Conservation (phyloP, 2,329 filamentous ascomycete genomes). For the Lasiodiplodia sp. region DNA sequence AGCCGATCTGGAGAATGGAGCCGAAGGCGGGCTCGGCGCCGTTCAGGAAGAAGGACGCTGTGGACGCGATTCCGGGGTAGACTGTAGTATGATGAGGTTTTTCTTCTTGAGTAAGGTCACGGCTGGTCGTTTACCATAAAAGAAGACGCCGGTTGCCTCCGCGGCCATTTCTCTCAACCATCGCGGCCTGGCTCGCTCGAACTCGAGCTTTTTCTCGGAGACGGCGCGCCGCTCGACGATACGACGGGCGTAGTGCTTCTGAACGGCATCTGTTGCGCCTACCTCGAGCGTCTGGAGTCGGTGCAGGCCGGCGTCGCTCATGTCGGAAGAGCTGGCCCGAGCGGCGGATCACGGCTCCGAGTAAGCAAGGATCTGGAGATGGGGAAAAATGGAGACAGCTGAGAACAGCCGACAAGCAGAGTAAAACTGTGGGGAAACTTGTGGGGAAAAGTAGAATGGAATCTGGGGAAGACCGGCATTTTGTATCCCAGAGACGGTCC, state of each 20-base stretch:
- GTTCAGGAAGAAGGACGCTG: slow-evolving; percentile 60
- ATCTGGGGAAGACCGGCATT: slow-evolving; percentile 17
- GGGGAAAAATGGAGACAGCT: slow-evolving; percentile 3
- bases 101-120: neutral
- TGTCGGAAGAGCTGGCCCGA: neutral
- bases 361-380: neutral
- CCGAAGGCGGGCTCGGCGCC: slow-evolving; percentile 54
- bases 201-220: slow-evolving; percentile 62
- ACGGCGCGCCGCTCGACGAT: slow-evolving; percentile 60
- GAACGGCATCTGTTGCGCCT: slow-evolving; percentile 61
- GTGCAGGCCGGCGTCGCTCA: slow-evolving; percentile 32
- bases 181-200: slow-evolving; percentile 61
- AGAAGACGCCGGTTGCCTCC: slow-evolving; percentile 65
- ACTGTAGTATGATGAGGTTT: slow-evolving; percentile 33
- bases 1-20: slow-evolving; percentile 64
- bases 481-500: neutral
- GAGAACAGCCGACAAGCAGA: neutral
- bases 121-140: slow-evolving; percentile 51
- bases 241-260: slow-evolving; percentile 58
- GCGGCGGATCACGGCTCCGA: neutral
- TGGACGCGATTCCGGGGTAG: slow-evolving; percentile 61
- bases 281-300: slow-evolving; percentile 55
- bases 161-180: slow-evolving; percentile 64
- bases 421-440: too few species aligned
- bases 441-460: neutral